Conservation (phyloP, 345 rosid genomes). For the Eucalyptus guilfoylei region DNA sequence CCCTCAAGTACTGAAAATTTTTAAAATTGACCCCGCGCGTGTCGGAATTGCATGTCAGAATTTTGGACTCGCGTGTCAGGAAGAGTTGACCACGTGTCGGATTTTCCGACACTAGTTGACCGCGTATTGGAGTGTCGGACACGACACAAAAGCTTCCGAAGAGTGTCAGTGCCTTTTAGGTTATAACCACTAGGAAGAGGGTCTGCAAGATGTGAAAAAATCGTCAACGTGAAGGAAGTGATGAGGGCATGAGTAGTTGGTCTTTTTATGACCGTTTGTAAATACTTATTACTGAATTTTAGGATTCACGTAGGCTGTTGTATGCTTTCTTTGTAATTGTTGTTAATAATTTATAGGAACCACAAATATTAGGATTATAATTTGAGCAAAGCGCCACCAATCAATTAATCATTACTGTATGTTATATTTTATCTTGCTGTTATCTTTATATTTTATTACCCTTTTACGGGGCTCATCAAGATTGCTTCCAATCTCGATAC, state of each 20-base stretch:
- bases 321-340: background rate
- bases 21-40: too few relatives aligned
- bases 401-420: background rate
- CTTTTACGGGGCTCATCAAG: background rate
- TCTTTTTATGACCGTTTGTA: background rate
- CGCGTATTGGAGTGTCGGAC: too few relatives aligned
- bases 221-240: background rate
- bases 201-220: background rate
- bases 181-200: background rate
- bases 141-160: too few relatives aligned
- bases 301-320: background rate
- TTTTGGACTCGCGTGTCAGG: too few relatives aligned
- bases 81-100: too few relatives aligned
- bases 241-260: background rate
- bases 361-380: background rate
- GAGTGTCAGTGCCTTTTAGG: too few relatives aligned
- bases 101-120: too few relatives aligned
- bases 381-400: background rate
- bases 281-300: background rate
- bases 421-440: background rate
- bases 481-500: background rate
- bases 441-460: background rate
- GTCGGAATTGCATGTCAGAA: too few relatives aligned
- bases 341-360: background rate
- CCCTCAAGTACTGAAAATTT: too few relatives aligned